These are phyloP conservation scores for Camelina sativa DNA, from an alignment of 345 rosid species.

Conservation along the genomic window DNA sequence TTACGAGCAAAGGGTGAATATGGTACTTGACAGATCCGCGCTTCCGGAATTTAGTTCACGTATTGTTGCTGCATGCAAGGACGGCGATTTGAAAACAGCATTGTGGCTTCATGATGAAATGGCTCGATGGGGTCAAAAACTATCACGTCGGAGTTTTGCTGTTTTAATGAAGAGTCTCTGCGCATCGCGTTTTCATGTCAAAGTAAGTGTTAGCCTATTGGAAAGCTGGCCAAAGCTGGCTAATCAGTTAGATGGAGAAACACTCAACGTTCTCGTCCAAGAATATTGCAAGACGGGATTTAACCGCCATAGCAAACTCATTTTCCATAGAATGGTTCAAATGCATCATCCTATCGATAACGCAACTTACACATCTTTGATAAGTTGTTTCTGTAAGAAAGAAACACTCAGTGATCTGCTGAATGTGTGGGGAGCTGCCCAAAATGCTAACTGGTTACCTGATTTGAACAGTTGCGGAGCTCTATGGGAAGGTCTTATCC, in stretches of 20 bases:
- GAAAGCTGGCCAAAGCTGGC: slow-evolving; percentile 62
- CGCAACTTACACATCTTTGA: slow-evolving; percentile 53
- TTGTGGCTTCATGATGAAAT: slow-evolving; percentile 59
- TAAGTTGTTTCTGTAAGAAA: slow-evolving; percentile 60
- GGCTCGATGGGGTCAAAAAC: slow-evolving; percentile 72
- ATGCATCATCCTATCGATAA: slow-evolving; percentile 48
- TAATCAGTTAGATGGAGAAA: slow-evolving; percentile 60
- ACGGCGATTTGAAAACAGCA: slow-evolving; percentile 51
- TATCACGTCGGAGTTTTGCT: slow-evolving; percentile 50
- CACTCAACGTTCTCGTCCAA: slow-evolving; percentile 59
- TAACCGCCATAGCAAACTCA: slow-evolving; percentile 50
- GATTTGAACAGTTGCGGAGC: slow-evolving; percentile 45
- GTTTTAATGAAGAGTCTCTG: slow-evolving; percentile 54
- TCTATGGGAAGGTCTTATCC: slow-evolving; percentile 57
- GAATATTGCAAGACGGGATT: slow-evolving; percentile 65
- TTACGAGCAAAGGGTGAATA: slow-evolving; percentile 55
- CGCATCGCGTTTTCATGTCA: slow-evolving; percentile 50
- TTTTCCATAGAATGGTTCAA: slow-evolving; percentile 58
- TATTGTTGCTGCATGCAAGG: slow-evolving; percentile 48
- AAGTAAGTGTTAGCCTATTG: slow-evolving; percentile 47
- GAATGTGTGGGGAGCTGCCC: slow-evolving; percentile 53
- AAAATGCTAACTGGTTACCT: slow-evolving; percentile 58
- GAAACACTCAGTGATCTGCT: slow-evolving; percentile 48
- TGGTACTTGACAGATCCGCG: slow-evolving; percentile 54
- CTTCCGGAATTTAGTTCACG: slow-evolving; percentile 63